phyloP scores from a whole-genome alignment of 352 stramenopile genomes.

The Phytophthora tubulina region DNA sequence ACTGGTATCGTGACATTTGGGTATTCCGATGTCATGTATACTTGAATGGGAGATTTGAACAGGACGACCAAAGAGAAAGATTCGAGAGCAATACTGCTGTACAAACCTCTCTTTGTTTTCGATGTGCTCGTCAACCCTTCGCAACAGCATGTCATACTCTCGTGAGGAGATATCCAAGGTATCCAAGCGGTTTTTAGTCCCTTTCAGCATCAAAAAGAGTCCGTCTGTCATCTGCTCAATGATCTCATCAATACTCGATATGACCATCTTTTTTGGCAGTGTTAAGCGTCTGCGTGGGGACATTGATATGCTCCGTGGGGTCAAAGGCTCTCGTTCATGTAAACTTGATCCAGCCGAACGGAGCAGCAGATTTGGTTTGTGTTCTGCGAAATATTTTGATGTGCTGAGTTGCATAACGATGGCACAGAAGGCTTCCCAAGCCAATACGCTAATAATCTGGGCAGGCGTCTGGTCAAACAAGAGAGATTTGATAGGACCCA shows the following conservation, averaged over 20 bases:
- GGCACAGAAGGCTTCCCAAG: constrained; percentile 48
- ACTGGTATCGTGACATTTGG: background rate
- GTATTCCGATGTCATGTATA: constrained; percentile 15
- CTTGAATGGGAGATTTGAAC: constrained; percentile 29
- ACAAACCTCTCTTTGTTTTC: background rate
- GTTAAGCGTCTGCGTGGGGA: constrained; percentile 63
- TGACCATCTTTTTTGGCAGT: constrained; percentile 50
- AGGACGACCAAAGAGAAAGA: constrained; percentile 35
- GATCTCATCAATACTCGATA: constrained; percentile 51
- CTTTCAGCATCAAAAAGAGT: constrained; percentile 48
- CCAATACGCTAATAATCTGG: constrained; percentile 40
- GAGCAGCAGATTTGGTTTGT: constrained; percentile 23
- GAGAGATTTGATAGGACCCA: constrained; percentile 26
- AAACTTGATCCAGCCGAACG: constrained; percentile 15
- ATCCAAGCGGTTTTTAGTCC: constrained; percentile 25
- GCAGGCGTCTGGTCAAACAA: constrained; percentile 35
- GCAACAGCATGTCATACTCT: constrained; percentile 11
- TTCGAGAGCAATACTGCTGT: background rate
- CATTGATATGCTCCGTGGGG: constrained; percentile 32
- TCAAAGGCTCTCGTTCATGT: constrained; percentile 34
- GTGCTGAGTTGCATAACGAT: constrained; percentile 44
- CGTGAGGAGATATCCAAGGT: constrained; percentile 6
- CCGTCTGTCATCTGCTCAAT: constrained; percentile 52
- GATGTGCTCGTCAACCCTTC: background rate
- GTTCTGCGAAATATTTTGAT: constrained; percentile 34